phyloP scores from a whole-genome alignment of 768 basidiomycete genomes.

The Boletus subparvulus region DNA sequence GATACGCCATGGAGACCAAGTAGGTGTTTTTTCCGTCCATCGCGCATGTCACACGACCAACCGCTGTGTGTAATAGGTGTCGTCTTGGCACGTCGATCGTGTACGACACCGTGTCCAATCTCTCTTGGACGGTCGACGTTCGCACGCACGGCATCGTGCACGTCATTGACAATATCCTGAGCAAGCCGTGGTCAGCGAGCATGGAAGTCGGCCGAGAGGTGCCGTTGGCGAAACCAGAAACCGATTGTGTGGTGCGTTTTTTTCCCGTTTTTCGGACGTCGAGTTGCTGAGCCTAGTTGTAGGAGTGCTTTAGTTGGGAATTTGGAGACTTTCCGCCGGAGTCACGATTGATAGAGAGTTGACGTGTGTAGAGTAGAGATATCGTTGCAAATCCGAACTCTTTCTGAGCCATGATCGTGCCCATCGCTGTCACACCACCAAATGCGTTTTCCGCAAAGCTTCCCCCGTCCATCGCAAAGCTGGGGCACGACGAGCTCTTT shows the following conservation, averaged over 20 bases:
- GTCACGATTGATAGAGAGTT: neutral
- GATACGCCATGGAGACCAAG: conserved; percentile 87
- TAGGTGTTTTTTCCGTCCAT: conserved; percentile 28
- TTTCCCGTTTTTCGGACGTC: neutral
- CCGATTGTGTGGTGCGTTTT: conserved; percentile 70
- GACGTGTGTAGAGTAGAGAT: neutral
- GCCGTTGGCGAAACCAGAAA: conserved; percentile 51
- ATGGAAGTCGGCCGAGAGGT: conserved; percentile 63
- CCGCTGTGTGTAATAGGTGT: conserved; percentile 47
- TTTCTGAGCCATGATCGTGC: conserved; percentile 59
- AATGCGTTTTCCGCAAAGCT: conserved; percentile 43
- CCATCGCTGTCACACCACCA: conserved; percentile 44
- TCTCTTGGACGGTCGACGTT: conserved; percentile 83
- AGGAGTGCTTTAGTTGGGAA: conserved; percentile 76
- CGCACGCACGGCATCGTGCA: conserved; percentile 77
- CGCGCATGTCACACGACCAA: neutral
- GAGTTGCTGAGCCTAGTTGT: neutral
- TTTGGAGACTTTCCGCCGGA: conserved; percentile 47
- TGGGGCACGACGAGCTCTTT: conserved; percentile 78
- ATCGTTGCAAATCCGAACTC: too few relatives aligned
- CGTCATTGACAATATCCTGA: conserved; percentile 73
- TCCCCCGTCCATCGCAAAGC: conserved; percentile 61
- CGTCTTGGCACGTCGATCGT: conserved; percentile 84
- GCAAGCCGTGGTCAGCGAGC: conserved; percentile 67
- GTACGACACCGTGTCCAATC: conserved; percentile 88